These are phyloP conservation scores for Thraustotheca clavata DNA, from an alignment of 352 stramenopile genomes.

Conservation along the genomic window DNA sequence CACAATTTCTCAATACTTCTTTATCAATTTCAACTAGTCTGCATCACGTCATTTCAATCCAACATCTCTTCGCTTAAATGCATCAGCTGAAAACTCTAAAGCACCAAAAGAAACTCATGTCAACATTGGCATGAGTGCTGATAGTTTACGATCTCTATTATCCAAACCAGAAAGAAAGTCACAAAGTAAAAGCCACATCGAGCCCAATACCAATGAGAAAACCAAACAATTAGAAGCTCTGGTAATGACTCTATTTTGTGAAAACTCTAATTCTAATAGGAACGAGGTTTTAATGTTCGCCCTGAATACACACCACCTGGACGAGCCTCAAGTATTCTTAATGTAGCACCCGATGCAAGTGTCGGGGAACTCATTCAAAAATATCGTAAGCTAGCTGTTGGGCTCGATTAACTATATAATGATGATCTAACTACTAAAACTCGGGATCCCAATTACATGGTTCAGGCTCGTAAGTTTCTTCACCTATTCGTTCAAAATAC, in stretches of 20 bases:
- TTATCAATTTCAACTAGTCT: slow-evolving; percentile 30
- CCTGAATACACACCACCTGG: slow-evolving; percentile 45
- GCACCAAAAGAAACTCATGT: background rate
- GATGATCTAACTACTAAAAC: slow-evolving; percentile 38
- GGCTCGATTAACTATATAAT: slow-evolving; percentile 18
- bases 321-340: slow-evolving; percentile 40
- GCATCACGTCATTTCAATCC: slow-evolving; percentile 65
- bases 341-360: slow-evolving; percentile 44
- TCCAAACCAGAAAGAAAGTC: background rate
- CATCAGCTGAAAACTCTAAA: slow-evolving; percentile 20
- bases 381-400: slow-evolving; percentile 69
- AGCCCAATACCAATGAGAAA: slow-evolving; percentile 25
- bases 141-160: background rate
- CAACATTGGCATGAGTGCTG: slow-evolving; percentile 15
- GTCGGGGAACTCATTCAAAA: slow-evolving; percentile 70
- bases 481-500: slow-evolving; percentile 72
- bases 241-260: background rate
- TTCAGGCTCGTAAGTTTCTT: slow-evolving; percentile 53
- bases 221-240: slow-evolving; percentile 8
- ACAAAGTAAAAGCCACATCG: slow-evolving; percentile 5
- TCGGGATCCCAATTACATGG: slow-evolving; percentile 64
- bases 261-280: slow-evolving; percentile 19
- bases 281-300: slow-evolving; percentile 41
- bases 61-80: slow-evolving; percentile 29
- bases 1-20: background rate